phyloP scores from a whole-genome alignment of 2,329 filamentous ascomycete species.

The Sporothrix dimorphospora region DNA sequence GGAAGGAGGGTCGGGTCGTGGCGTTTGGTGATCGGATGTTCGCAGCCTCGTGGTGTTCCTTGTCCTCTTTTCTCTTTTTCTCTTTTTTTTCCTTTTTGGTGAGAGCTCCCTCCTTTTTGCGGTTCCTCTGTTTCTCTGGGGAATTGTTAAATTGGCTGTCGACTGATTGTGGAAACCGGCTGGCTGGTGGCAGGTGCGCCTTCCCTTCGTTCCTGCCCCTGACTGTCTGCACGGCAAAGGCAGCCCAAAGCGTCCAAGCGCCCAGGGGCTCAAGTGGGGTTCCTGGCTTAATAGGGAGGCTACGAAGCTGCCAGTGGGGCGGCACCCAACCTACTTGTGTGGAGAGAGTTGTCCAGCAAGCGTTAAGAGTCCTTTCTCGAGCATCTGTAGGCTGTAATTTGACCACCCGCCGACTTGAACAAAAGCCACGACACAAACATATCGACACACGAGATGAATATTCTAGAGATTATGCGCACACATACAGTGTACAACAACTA shows the following conservation, averaged over 20 bases:
- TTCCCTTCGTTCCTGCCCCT: background rate
- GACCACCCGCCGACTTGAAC: no score
- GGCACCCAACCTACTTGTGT: no score
- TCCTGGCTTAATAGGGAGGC: background rate
- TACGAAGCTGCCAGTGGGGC: background rate
- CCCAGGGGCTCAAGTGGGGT: constrained; percentile 20
- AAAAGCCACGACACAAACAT: background rate
- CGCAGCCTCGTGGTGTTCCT: background rate
- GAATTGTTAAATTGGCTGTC: constrained; percentile 21
- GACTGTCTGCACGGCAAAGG: constrained; percentile 20
- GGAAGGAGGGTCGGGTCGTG: background rate
- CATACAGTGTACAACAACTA: background rate
- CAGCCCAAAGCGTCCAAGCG: constrained; percentile 20
- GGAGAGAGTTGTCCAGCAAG: no score
- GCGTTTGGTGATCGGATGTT: background rate
- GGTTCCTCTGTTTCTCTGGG: background rate
- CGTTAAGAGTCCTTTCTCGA: no score
- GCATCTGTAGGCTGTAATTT: no score
- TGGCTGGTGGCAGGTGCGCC: background rate
- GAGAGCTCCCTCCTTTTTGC: constrained; percentile 2
- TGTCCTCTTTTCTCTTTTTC: background rate
- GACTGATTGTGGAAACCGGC: background rate
- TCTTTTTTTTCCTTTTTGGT: background rate
- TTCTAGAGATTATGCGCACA: background rate
- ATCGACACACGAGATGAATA: background rate